Base-by-base conservation (phyloP, 106 monocot genomes). In the Alisma plantagoaquatica region DNA sequence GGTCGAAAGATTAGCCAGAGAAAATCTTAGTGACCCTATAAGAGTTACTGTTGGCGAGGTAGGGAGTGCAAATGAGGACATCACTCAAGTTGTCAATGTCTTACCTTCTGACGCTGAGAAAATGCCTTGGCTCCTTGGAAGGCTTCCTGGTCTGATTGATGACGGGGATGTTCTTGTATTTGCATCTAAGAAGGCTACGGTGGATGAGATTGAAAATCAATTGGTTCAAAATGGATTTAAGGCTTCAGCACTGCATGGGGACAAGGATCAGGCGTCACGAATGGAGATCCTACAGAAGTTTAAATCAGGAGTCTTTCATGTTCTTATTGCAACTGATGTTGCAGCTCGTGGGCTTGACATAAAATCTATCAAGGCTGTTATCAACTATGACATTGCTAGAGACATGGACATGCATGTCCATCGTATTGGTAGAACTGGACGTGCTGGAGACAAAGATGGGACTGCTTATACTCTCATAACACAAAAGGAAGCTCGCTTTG, bases 351-450 rank as follows among this genome's bases (percentile, higher is more conserved):
- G 96, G 32, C 71, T 98, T 33, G 96, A 98, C 50, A 90, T 98
- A 31, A 98, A 90, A 41, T 89, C 89, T 31, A 78, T 98, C 9
- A 90, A 98, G 57, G 78, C 89, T 23, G 96, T 98, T 55, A 89
- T 98, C 54, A 98, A 98, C 62, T 89, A 79, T 54, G 89, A 98
- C 64, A 78, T 85, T 63, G 89, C 96, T 2, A 89, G 69, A 77
- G 89, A 90, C 27, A 82, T 90, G 84, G 89, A 98, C 57, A 90
- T 81, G 81, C 89, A 98, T 70, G 84, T 98, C 41, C 96, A 98
- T 53, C 88, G 96, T 54, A 81, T 98, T 66, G 96, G 96, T 33
- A 67, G 96, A 69, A 98, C 96, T n/a, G 96, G 96, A 5, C 88
- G 96, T 71, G 96, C 96, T 59, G 96, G 96, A 42, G 78, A 85